phyloP scores from a whole-genome alignment of 2,329 filamentous ascomycete species.

The Graphiopsis chlorocephala region DNA sequence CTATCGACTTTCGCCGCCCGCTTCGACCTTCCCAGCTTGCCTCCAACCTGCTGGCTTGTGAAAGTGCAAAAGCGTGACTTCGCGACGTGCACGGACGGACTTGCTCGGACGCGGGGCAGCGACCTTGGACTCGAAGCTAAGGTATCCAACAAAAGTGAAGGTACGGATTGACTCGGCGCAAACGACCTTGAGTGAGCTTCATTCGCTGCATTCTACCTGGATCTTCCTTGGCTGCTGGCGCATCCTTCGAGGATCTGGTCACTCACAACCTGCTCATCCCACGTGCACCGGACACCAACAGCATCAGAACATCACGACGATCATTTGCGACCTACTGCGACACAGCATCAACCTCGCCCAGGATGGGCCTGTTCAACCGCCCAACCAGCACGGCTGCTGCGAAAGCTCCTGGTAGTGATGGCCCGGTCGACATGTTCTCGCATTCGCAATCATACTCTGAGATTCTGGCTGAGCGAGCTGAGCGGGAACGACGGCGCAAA shows the following conservation, averaged over 20 bases:
- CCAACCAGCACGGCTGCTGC: slow-evolving; percentile 25
- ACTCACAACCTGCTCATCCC: not conserved
- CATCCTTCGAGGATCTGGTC: not conserved
- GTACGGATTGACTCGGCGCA: not conserved
- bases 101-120: not conserved
- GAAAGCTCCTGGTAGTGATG: slow-evolving; percentile 19
- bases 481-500: slow-evolving; percentile 28
- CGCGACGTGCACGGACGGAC: not conserved
- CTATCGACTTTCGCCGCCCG: slow-evolving; percentile 2
- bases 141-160: not conserved
- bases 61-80: slow-evolving; percentile 3
- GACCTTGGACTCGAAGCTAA: not conserved
- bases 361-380: slow-evolving; percentile 34
- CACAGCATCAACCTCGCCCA: not conserved
- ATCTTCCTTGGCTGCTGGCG: not conserved
- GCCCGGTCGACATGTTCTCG: slow-evolving; percentile 41
- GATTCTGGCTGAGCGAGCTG: slow-evolving; percentile 39
- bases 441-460: slow-evolving; percentile 40
- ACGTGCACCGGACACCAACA: not conserved
- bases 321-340: not conserved
- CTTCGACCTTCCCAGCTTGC: not conserved
- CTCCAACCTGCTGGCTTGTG: not conserved
- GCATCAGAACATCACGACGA: not conserved
- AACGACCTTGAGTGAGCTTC: not conserved
- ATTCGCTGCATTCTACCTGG: not conserved